Evolutionary conservation across 179 eudicot species (phyloP), one percentile per base, ranked within the genome.

Genomic region (Sideroxylon spinosum): DNA sequence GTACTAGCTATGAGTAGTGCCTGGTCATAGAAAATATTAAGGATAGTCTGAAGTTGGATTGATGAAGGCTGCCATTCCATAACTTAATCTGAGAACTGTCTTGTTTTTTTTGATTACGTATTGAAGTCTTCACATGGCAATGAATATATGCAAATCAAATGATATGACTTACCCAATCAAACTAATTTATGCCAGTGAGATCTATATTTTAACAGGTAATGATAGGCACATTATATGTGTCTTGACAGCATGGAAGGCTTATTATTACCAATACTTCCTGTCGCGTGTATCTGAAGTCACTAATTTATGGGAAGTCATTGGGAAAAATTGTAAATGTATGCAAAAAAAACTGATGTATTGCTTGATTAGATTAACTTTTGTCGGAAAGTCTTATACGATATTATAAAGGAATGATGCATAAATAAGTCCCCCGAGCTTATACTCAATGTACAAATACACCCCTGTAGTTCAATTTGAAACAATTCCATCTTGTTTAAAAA

Each of bases 31-130:
- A 76, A 32, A 0, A 11, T 32, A 12, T n/a, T 19, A 50, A 50
- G 10, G n/a, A 49, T 49, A 37, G 46, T 67, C 32, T 53, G 64
- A 67, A 76, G 73, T 66, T 67, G 65, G 32, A 66, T 44, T 53
- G 29, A n/a, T 37, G 53, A 52, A 59, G 22, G 28, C 73, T 29
- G 79, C 62, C 73, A 53, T 53, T 76, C 63, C 7, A 55, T 16
- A 20, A 52, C 46, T 76, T 22, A 76, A 55, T 17, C 46, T 53
- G 76, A 53, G 7, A 13, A 57, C 9, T 28, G 62, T 32, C 19
- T 71, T 6, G 2, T 26, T 73, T 7, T 7, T 22, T 49, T 50
- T 29, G 13, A 20, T 63, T 25, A 23, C 5, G 19, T 50, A 6
- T 69, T 69, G 48, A 68, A 37, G 48, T 20, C 13, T 48, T 46